A percentile compares a stretch with the other conserved stretches of the same genome.
These are phyloP conservation scores for Borealophlyctis nickersoniae DNA, from an alignment of 192 early-diverging fungal genomes.

Conservation along the genomic window DNA sequence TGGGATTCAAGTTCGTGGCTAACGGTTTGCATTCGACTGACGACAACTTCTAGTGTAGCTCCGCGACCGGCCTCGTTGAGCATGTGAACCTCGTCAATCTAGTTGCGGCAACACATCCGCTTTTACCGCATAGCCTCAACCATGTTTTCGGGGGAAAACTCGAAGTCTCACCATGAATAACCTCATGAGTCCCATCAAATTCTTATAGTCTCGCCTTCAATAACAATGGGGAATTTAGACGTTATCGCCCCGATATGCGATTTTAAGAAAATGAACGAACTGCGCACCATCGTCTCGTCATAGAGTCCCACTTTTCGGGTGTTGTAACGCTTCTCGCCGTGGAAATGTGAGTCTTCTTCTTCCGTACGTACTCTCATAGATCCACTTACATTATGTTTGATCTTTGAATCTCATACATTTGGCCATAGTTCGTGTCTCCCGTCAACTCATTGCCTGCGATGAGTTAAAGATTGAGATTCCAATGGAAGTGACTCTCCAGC, in stretches of 20 bases:
- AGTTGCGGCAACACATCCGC: neutral
- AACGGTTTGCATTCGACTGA: conserved; percentile 45
- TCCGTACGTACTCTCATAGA: neutral
- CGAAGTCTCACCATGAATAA: conserved; percentile 19
- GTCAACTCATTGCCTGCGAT: conserved; percentile 62
- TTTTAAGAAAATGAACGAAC: too few relatives aligned
- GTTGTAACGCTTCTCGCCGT: conserved; percentile 55
- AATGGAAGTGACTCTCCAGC: too few relatives aligned
- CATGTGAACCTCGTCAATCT: conserved; percentile 77
- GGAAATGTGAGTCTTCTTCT: conserved; percentile 9
- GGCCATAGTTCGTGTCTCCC: conserved; percentile 53
- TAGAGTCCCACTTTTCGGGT: conserved; percentile 77
- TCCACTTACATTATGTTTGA: conserved; percentile 43
- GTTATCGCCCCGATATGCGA: too few relatives aligned
- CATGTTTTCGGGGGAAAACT: neutral
- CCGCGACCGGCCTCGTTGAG: conserved; percentile 62
- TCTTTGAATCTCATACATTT: conserved; percentile 43
- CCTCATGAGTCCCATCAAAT: conserved; percentile 29
- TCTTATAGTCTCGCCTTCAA: conserved; percentile 34
- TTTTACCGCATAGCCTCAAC: neutral
- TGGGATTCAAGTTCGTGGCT: conserved; percentile 29
- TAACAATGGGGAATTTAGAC: neutral
- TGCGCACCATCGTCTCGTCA: conserved; percentile 55
- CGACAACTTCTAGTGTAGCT: conserved; percentile 68
- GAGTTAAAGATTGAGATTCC: too few relatives aligned